Percentiles rank a stretch among this genome's conserved stretches.
Conservation (phyloP, 1,284 basidiomycete species). For the Ustilago cynodontis region DNA sequence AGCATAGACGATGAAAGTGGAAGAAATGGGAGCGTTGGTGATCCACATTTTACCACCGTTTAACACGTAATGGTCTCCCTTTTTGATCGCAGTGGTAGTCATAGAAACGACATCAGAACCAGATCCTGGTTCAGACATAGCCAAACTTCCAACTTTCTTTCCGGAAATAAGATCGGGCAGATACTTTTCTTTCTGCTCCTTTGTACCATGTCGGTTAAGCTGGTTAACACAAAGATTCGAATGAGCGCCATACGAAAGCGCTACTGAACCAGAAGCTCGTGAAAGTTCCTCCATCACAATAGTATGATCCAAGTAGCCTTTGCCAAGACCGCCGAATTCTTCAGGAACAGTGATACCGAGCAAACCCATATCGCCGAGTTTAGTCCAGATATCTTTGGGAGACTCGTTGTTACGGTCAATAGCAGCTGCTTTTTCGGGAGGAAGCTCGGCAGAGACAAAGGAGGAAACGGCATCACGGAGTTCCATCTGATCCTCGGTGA, state of each 20-base stretch:
- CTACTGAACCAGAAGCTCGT: slow-evolving; percentile 87
- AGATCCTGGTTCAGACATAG: slow-evolving; percentile 91
- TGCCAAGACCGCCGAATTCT: slow-evolving; percentile 56
- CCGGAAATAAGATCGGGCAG: slow-evolving; percentile 85
- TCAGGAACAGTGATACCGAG: slow-evolving; percentile 63
- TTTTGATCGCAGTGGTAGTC: slow-evolving; percentile 81
- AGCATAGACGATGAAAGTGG: slow-evolving; percentile 91
- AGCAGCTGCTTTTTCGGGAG: slow-evolving; percentile 37
- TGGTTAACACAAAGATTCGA: slow-evolving; percentile 72
- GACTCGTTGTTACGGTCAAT: slow-evolving; percentile 56
- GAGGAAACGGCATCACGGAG: slow-evolving; percentile 53
- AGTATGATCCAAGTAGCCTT: slow-evolving; percentile 62
- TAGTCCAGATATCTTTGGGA: slow-evolving; percentile 60
- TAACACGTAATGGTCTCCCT: slow-evolving; percentile 80
- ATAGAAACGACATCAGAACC: slow-evolving; percentile 95
- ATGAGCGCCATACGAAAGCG: slow-evolving; percentile 92
- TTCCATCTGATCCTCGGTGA: slow-evolving; percentile 50
- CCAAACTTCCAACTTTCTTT: slow-evolving; percentile 85
- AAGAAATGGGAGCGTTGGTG: slow-evolving; percentile 90
- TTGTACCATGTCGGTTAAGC: slow-evolving; percentile 87
- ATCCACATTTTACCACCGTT: slow-evolving; percentile 98
- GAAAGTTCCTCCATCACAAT: slow-evolving; percentile 76
- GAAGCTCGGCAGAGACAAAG: slow-evolving; percentile 51
- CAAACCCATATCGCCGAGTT: slow-evolving; percentile 63
- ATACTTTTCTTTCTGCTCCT: slow-evolving; percentile 86